Conservation (phyloP, 2,329 filamentous ascomycete genomes). For the Ophioceras dolichostomum region DNA sequence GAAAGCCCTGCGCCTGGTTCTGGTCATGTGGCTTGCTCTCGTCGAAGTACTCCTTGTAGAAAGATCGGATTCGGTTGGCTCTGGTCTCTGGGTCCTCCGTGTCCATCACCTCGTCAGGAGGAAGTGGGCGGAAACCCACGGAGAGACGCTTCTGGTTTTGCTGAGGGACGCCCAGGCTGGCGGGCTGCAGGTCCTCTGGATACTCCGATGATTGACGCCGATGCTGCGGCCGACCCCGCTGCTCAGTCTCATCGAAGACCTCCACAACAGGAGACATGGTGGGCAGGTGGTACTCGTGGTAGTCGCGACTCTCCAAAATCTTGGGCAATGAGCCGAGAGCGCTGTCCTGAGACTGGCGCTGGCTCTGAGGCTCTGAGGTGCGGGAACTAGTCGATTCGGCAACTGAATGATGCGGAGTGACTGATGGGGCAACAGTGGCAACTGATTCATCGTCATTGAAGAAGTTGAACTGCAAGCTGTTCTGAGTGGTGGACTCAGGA, state of each 20-base stretch:
- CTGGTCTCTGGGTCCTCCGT: constrained; percentile 87
- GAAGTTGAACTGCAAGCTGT: background rate
- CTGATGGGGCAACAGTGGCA: too few species aligned
- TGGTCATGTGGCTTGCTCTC: constrained; percentile 46
- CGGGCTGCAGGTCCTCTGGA: constrained; percentile 11
- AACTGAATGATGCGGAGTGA: too few species aligned
- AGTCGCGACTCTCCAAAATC: constrained; percentile 19
- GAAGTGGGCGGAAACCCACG: constrained; percentile 70
- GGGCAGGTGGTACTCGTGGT: constrained; percentile 18
- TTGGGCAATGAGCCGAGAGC: constrained; percentile 11
- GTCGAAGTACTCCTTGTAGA: constrained; percentile 99
- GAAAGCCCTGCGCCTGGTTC: constrained; percentile 15
- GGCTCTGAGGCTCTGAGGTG: too few species aligned
- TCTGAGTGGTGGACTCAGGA: background rate
- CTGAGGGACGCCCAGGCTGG: constrained; percentile 39
- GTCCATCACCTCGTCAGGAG: constrained; percentile 66
- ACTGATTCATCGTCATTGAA: too few species aligned
- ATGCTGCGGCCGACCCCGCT: constrained; percentile 7
- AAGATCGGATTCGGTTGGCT: constrained; percentile 92
- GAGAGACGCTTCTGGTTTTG: constrained; percentile 48
- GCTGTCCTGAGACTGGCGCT: background rate
- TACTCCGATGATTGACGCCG: constrained; percentile 16
- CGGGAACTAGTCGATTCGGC: background rate
- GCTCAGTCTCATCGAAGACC: constrained; percentile 9
- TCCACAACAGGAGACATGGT: constrained; percentile 4